phyloP scores from a whole-genome alignment of 2,329 filamentous ascomycete species.

The Knoxdaviesia proteae region DNA sequence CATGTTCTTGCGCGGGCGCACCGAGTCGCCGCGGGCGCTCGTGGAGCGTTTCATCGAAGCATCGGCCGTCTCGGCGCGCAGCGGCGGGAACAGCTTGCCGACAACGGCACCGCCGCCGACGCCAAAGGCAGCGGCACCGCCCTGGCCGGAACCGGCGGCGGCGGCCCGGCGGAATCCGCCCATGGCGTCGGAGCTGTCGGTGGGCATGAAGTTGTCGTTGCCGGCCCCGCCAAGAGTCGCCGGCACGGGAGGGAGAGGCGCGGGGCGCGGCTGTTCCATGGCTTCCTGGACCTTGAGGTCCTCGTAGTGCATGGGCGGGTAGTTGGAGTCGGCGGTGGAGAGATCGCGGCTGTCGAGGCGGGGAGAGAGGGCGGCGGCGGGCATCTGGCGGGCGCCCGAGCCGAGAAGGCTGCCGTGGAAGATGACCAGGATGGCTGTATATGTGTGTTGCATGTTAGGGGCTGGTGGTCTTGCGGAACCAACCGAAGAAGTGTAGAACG shows the following conservation, averaged over 20 bases:
- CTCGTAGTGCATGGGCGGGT: slow-evolving; percentile 25
- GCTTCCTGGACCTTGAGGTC: slow-evolving; percentile 23
- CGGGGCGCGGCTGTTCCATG: slow-evolving; percentile 7
- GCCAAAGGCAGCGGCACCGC: slow-evolving; percentile 6
- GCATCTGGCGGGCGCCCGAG: slow-evolving; percentile 2
- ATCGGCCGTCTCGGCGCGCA: slow-evolving; percentile 11
- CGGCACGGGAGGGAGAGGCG: neutral
- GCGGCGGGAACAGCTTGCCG: slow-evolving; percentile 20
- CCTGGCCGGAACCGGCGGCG: slow-evolving; percentile 2
- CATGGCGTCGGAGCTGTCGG: slow-evolving; percentile 1
- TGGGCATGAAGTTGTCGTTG: neutral
- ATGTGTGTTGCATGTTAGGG: slow-evolving; percentile 1
- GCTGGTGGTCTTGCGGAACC: neutral
- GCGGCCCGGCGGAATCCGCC: neutral
- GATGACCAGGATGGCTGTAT: slow-evolving; percentile 14
- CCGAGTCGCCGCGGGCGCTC: slow-evolving; percentile 5
- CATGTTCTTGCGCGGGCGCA: slow-evolving; percentile 5
- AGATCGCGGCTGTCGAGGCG: slow-evolving; percentile 14
- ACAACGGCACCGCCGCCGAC: slow-evolving; percentile 18
- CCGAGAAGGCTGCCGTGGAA: slow-evolving; percentile 14
- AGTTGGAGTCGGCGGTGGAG: slow-evolving; percentile 21
- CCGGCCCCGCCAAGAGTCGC: neutral
- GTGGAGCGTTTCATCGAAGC: slow-evolving; percentile 5
- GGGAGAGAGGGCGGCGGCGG: slow-evolving; percentile 6
- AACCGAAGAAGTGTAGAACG: neutral